phyloP scores from a whole-genome alignment of 2,329 filamentous ascomycete species.

The Dichotomopilus funicola region DNA sequence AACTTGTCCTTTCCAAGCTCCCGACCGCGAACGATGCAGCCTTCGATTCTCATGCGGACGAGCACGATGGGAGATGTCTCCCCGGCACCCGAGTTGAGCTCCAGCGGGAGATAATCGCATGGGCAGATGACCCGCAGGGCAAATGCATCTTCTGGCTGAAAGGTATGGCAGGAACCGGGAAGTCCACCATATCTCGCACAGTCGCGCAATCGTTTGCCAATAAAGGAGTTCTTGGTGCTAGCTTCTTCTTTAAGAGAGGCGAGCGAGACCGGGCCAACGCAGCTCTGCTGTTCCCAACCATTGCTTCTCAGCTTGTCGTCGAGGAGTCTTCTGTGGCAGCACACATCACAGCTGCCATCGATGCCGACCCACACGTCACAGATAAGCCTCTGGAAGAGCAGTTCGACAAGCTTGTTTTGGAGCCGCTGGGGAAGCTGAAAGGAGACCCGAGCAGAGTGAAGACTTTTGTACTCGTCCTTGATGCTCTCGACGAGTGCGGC shows the following conservation, averaged over 20 bases:
- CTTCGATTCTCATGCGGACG: slow-evolving; percentile 32
- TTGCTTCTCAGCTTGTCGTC: slow-evolving; percentile 30
- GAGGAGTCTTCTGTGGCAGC: slow-evolving; percentile 26
- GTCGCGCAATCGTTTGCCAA: slow-evolving; percentile 21
- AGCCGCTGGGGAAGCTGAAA: slow-evolving; percentile 22
- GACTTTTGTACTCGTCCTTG: neutral
- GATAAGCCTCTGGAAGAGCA: slow-evolving; percentile 30
- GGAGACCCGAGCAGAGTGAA: neutral
- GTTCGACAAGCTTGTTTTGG: slow-evolving; percentile 35
- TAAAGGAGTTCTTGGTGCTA: slow-evolving; percentile 28
- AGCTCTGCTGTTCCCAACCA: slow-evolving; percentile 31
- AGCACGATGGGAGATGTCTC: slow-evolving; percentile 29
- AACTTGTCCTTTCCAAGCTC: slow-evolving; percentile 8
- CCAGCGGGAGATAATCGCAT: slow-evolving; percentile 26
- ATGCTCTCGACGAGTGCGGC: slow-evolving; percentile 21
- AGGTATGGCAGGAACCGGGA: slow-evolving; percentile 35
- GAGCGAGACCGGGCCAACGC: slow-evolving; percentile 33
- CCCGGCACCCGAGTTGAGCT: slow-evolving; percentile 29
- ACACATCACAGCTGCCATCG: slow-evolving; percentile 27
- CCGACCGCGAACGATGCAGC: slow-evolving; percentile 15
- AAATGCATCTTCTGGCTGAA: slow-evolving; percentile 33
- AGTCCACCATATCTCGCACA: slow-evolving; percentile 35
- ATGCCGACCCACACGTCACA: slow-evolving; percentile 23
- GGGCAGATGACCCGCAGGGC: slow-evolving; percentile 21
- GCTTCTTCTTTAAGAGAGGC: slow-evolving; percentile 41